phyloP scores from a whole-genome alignment of 768 basidiomycete genomes.

The Suillus alpinus region DNA sequence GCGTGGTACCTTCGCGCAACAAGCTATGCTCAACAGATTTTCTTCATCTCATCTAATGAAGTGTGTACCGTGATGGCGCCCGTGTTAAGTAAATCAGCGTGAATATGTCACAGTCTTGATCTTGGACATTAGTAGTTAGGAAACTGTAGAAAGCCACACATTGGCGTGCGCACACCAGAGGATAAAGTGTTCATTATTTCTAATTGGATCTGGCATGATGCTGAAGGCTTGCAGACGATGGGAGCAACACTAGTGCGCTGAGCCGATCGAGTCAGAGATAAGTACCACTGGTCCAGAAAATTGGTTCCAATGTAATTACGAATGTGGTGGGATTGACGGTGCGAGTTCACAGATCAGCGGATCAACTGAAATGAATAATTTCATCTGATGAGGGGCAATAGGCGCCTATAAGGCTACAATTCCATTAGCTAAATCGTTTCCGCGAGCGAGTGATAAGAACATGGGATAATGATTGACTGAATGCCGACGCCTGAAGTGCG shows the following conservation, averaged over 20 bases:
- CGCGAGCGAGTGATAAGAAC: background rate
- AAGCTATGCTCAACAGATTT: background rate
- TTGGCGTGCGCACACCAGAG: background rate
- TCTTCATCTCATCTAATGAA: background rate
- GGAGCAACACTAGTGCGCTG: background rate
- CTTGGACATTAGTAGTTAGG: background rate
- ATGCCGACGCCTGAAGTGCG: background rate
- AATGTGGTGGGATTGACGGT: background rate
- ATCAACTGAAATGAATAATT: background rate
- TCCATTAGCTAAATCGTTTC: background rate
- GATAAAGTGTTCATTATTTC: background rate
- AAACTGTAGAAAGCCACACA: background rate
- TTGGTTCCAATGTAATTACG: background rate
- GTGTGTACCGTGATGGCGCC: background rate
- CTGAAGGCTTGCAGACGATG: background rate
- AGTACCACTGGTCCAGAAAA: background rate
- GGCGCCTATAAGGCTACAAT: background rate
- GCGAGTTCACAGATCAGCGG: background rate
- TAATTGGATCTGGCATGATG: background rate
- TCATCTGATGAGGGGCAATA: background rate
- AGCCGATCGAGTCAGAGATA: background rate
- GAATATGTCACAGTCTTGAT: background rate
- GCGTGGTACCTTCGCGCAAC: background rate
- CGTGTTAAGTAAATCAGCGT: background rate
- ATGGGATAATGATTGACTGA: background rate